phyloP scores from a whole-genome alignment of 305 asterid genomes.

The Coffea humblotiana region DNA sequence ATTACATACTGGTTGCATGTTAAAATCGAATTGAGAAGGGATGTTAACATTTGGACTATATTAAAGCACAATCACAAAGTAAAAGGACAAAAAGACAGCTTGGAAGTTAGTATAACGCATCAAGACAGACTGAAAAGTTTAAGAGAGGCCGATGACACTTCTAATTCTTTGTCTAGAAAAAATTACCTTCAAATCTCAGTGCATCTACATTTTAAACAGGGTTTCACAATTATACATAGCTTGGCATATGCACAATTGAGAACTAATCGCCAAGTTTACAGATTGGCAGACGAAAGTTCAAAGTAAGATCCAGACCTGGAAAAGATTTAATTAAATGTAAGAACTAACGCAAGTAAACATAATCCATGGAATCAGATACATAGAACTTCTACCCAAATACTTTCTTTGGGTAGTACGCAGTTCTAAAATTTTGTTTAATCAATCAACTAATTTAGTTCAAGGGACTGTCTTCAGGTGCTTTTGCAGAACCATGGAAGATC shows the following conservation, averaged over 20 bases:
- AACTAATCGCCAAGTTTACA: not conserved
- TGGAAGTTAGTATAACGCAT: too few species aligned
- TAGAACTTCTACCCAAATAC: not conserved
- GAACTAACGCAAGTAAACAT: not conserved
- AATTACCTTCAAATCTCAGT: not conserved
- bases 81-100: not conserved
- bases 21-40: not conserved
- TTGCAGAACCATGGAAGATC: not conserved
- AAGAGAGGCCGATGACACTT: not conserved
- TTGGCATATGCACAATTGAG: not conserved
- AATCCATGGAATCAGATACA: not conserved
- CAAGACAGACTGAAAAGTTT: not conserved
- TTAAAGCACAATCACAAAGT: too few species aligned
- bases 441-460: not conserved
- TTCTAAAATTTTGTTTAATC: too few species aligned
- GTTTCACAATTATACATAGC: not conserved
- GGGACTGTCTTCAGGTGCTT: not conserved
- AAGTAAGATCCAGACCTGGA: too few species aligned
- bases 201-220: too few species aligned
- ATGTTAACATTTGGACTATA: too few species aligned
- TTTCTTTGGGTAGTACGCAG: not conserved
- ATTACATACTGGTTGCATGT: not conserved
- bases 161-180: not conserved
- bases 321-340: not conserved
- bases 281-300: not conserved